A percentile compares a stretch with the other conserved stretches of the same genome.
These are phyloP conservation scores for Juglanconis oblonga DNA, from an alignment of 2,329 filamentous ascomycete genomes.

Conservation along the genomic window DNA sequence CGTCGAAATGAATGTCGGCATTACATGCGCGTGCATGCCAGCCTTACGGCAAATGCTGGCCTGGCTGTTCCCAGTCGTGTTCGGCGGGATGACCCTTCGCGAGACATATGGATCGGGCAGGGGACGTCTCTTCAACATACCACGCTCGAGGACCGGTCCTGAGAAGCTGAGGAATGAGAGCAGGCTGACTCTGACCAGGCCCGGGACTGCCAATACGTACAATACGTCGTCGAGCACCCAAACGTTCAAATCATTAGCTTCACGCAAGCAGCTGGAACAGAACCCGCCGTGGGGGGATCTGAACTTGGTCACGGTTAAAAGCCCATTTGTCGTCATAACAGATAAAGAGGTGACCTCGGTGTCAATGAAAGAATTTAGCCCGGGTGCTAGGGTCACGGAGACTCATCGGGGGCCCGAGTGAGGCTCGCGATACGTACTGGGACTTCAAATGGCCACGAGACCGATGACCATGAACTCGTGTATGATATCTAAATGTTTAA, in stretches of 20 bases:
- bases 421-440: too few relatives aligned
- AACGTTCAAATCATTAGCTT: neutral
- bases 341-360: neutral
- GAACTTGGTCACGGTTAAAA: too few relatives aligned
- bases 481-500: neutral
- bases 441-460: neutral
- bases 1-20: constrained; percentile 31
- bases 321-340: too few relatives aligned
- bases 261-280: neutral
- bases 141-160: neutral
- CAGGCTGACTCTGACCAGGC: neutral
- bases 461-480: neutral
- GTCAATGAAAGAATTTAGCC: neutral
- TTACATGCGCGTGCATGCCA: constrained; percentile 32
- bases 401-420: too few relatives aligned
- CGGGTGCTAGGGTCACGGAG: too few relatives aligned
- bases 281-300: neutral
- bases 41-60: constrained; percentile 9
- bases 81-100: neutral
- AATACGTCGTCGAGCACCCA: neutral
- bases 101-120: neutral
- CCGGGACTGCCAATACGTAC: neutral
- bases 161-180: neutral
- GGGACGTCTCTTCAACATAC: neutral
- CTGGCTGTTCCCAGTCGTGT: constrained; percentile 1